Conservation (phyloP, 495 filamentous ascomycete species). For the Xylona heveae region DNA sequence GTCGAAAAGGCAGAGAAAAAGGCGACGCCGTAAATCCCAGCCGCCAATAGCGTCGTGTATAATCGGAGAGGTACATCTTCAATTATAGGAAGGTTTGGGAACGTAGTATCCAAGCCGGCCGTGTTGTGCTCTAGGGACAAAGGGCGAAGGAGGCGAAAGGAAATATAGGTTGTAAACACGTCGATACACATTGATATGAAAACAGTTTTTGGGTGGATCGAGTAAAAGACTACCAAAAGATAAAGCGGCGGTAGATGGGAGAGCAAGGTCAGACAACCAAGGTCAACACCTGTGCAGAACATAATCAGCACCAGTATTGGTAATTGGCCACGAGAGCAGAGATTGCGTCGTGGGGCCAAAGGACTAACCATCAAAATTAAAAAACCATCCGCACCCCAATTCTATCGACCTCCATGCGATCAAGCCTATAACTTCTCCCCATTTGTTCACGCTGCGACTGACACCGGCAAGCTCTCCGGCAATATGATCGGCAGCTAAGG, state of each 20-base stretch:
- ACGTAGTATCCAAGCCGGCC: constrained; percentile 19
- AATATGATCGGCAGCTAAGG: constrained; percentile 25
- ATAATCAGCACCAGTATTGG: not conserved
- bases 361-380: constrained; percentile 42
- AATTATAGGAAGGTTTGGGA: constrained; percentile 48
- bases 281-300: constrained; percentile 35
- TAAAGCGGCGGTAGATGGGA: constrained; percentile 49
- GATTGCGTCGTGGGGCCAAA: not conserved
- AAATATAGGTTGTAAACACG: constrained; percentile 39
- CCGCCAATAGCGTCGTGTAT: constrained; percentile 40
- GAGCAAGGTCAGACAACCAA: constrained; percentile 42
- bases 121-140: constrained; percentile 38
- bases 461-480: constrained; percentile 37
- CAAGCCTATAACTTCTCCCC: constrained; percentile 36
- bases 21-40: constrained; percentile 42
- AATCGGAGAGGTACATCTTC: constrained; percentile 38
- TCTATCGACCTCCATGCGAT: constrained; percentile 47
- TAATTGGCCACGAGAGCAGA: not conserved
- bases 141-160: constrained; percentile 47
- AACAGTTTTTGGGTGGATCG: constrained; percentile 32
- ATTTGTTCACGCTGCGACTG: constrained; percentile 34
- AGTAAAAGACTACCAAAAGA: constrained; percentile 56
- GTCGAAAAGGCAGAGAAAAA: constrained; percentile 39
- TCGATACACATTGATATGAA: constrained; percentile 37
- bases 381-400: constrained; percentile 47